Conservation (phyloP, 371 early-diverging fungal species). For the Mortierella sp. region DNA sequence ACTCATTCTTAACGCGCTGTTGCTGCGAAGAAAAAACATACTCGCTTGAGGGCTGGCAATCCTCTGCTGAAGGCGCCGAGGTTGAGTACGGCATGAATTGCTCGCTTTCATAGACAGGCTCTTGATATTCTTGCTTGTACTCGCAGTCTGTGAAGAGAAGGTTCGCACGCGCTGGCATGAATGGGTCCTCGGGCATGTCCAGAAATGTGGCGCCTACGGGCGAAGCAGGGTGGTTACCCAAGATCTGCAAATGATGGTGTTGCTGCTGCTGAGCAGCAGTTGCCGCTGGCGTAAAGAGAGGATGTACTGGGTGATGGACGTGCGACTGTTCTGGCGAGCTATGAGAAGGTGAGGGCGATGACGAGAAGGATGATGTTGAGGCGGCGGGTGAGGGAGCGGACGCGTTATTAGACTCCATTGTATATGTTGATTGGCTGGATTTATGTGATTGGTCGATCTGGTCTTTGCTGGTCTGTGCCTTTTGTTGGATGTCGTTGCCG, state of each 20-base stretch:
- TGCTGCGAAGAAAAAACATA: constrained; percentile 13
- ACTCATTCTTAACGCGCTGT: constrained; percentile 29
- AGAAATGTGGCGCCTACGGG: constrained; percentile 46
- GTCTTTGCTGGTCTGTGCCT: constrained; percentile 54
- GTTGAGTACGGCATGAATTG: constrained; percentile 28
- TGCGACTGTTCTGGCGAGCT: background rate
- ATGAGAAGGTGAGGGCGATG: constrained; percentile 18
- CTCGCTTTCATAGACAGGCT: constrained; percentile 27
- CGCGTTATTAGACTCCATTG: constrained; percentile 7
- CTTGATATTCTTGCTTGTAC: constrained; percentile 38
- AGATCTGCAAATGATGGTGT: constrained; percentile 51
- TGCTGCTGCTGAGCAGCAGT: constrained; percentile 11
- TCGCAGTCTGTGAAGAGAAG: constrained; percentile 38
- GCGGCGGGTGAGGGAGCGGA: constrained; percentile 35
- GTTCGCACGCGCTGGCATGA: constrained; percentile 49
- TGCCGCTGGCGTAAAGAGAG: constrained; percentile 17
- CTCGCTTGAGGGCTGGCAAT: constrained; percentile 15
- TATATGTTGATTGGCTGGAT: constrained; percentile 9
- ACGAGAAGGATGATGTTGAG: constrained; percentile 23
- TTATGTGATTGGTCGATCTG: constrained; percentile 28
- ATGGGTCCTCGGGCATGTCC: constrained; percentile 47
- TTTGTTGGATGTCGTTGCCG: constrained; percentile 7
- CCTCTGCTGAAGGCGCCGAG: constrained; percentile 23
- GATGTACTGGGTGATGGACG: constrained; percentile 19
- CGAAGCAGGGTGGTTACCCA: constrained; percentile 48